These are phyloP conservation scores for Limtongia smithiae DNA, from an alignment of 805 yeast genomes.

Conservation along the genomic window DNA sequence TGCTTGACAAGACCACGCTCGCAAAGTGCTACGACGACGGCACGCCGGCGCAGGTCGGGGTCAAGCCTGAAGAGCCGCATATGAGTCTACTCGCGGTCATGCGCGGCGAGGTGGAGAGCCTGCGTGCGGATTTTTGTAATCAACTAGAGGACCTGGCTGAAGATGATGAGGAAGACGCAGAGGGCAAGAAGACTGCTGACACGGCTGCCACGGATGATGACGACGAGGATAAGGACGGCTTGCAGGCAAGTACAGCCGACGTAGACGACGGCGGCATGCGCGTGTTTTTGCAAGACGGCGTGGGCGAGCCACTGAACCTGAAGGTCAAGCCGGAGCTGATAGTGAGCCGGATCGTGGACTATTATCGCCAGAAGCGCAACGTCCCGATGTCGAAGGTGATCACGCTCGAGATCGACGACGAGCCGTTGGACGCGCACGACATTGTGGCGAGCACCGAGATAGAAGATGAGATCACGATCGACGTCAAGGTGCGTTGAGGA, in stretches of 20 bases:
- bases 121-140: constrained; percentile 1
- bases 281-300: constrained; percentile 19
- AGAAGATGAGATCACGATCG: constrained; percentile 29
- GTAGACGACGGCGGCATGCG: constrained; percentile 3
- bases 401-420: constrained; percentile 22
- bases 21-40: constrained; percentile 15
- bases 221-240: not conserved
- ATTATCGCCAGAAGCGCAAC: constrained; percentile 7
- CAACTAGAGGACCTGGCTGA: constrained; percentile 4
- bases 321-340: constrained; percentile 11
- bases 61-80: constrained; percentile 12
- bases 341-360: constrained; percentile 7
- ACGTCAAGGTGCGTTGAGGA: constrained; percentile 17
- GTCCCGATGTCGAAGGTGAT: not conserved
- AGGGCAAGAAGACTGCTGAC: not conserved
- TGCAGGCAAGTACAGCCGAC: not conserved
- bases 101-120: constrained; percentile 8
- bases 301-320: constrained; percentile 14
- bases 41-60: constrained; percentile 22
- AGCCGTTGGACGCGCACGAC: constrained; percentile 3
- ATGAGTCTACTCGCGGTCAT: constrained; percentile 11
- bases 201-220: constrained; percentile 1
- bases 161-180: not conserved
- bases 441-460: constrained; percentile 21
- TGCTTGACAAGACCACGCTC: constrained; percentile 10